Evolutionary conservation across 1,284 basidiomycete genomes (phyloP).

Genomic region (Chalciporus sp.): DNA sequence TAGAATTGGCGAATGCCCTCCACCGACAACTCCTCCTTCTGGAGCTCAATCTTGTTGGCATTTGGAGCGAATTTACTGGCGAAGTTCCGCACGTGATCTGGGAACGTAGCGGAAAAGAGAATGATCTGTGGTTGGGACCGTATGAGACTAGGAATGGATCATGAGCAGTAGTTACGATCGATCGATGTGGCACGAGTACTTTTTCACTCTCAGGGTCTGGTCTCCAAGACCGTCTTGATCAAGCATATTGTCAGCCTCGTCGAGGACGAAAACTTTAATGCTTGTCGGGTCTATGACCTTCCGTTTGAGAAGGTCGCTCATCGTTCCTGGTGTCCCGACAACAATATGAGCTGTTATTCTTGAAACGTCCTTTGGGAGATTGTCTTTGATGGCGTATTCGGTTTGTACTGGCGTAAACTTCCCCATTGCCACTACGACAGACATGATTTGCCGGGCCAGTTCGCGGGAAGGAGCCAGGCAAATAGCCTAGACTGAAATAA

Average conservation of each 20-base stretch:
- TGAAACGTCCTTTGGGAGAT: slow-evolving; percentile 66
- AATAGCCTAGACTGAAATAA: slow-evolving; percentile 62
- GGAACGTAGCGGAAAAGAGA: slow-evolving; percentile 98
- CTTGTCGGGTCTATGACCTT: slow-evolving; percentile 77
- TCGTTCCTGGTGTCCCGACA: slow-evolving; percentile 96
- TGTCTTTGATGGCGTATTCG: slow-evolving; percentile 93
- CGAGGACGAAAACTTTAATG: slow-evolving; percentile 94
- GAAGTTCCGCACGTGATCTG: slow-evolving; percentile 88
- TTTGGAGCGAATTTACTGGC: slow-evolving; percentile 91
- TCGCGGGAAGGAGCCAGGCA: slow-evolving; percentile 96
- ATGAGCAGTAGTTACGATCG: slow-evolving; percentile 10
- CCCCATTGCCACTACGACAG: slow-evolving; percentile 92
- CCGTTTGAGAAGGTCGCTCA: slow-evolving; percentile 81
- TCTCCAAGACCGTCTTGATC: slow-evolving; percentile 97
- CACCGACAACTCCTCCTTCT: slow-evolving; percentile 93
- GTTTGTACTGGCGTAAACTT: slow-evolving; percentile 93
- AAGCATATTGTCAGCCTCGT: slow-evolving; percentile 99
- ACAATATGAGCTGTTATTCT: slow-evolving; percentile 88
- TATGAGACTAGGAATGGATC: slow-evolving; percentile 53
- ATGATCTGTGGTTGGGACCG: slow-evolving; percentile 79
- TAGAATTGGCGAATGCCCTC: slow-evolving; percentile 98
- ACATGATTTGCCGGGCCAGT: slow-evolving; percentile 97
- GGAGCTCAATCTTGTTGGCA: slow-evolving; percentile 96
- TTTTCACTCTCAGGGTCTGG: slow-evolving; percentile 94
- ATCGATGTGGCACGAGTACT: slow-evolving; percentile 42